Evolutionary conservation across 2,329 filamentous ascomycete species (phyloP).

Genomic region (Verticillium zaregamsianum): DNA sequence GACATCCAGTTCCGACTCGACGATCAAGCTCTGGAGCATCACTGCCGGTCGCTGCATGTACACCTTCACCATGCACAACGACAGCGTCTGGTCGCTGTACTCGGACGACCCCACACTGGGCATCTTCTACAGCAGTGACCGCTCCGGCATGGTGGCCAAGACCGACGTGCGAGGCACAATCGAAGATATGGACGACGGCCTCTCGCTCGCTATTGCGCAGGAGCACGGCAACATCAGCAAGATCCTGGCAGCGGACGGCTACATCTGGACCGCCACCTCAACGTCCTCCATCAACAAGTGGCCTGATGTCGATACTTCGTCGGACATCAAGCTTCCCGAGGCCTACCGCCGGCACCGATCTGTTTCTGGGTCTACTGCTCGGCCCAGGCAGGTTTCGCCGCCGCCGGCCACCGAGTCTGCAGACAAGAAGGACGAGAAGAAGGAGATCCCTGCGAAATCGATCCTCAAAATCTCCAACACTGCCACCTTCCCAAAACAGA

Average conservation of each 20-base stretch:
- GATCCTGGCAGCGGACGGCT: constrained; percentile 64
- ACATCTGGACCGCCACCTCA: constrained; percentile 86
- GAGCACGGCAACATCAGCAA: constrained; percentile 81
- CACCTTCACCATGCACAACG: constrained; percentile 97
- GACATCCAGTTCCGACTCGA: constrained; percentile 93
- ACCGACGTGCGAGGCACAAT: constrained; percentile 77
- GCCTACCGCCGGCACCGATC: constrained; percentile 44
- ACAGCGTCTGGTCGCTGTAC: constrained; percentile 94
- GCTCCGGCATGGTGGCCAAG: constrained; percentile 91
- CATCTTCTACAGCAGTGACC: constrained; percentile 92
- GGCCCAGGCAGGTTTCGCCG: constrained; percentile 19
- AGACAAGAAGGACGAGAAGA: constrained; percentile 59
- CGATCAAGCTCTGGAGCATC: constrained; percentile 96
- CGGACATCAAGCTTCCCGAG: constrained; percentile 63
- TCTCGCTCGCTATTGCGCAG: constrained; percentile 86
- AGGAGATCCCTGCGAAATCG: constrained; percentile 71
- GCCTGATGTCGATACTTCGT: constrained; percentile 77
- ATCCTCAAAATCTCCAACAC: constrained; percentile 82
- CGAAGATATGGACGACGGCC: constrained; percentile 71
- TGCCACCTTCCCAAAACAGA: constrained; percentile 64
- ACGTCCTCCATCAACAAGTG: constrained; percentile 91
- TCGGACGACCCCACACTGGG: constrained; percentile 81
- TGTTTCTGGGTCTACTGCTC: constrained; percentile 33
- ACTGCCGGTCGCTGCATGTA: constrained; percentile 95
- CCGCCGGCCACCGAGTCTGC: constrained; percentile 15